Percentiles rank a stretch among this genome's conserved stretches.
Conservation (phyloP, 768 basidiomycete species). For the Leccinum olivaceopallidum region DNA sequence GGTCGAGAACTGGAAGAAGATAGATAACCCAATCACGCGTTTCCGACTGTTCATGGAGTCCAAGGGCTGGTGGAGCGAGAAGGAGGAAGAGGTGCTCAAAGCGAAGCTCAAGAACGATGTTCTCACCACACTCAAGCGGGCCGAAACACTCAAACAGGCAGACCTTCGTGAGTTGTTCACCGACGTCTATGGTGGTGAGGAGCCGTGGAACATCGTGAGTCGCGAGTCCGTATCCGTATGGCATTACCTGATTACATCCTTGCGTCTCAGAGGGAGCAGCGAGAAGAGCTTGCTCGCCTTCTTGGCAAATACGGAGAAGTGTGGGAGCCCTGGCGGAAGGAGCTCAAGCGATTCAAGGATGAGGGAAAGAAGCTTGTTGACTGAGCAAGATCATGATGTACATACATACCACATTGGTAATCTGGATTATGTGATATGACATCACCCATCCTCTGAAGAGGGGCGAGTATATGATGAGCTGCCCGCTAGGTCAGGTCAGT, state of each 20-base stretch:
- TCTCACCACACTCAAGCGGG: constrained; percentile 73
- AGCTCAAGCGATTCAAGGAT: constrained; percentile 74
- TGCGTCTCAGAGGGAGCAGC: constrained; percentile 68
- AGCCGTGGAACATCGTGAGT: constrained; percentile 83
- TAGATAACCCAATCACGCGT: constrained; percentile 86
- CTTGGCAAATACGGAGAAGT: constrained; percentile 83
- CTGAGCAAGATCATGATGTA: constrained; percentile 14
- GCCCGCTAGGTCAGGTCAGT: not conserved
- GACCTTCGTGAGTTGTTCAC: constrained; percentile 82
- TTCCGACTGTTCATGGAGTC: constrained; percentile 86
- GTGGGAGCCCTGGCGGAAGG: constrained; percentile 85
- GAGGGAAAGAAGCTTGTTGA: constrained; percentile 60
- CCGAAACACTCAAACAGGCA: constrained; percentile 67
- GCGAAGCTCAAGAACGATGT: constrained; percentile 69
- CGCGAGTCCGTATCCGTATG: not conserved
- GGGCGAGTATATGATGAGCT: not conserved
- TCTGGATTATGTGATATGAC: constrained; percentile 15
- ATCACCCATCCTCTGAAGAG: constrained; percentile 2
- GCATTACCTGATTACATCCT: not conserved
- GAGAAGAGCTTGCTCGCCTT: constrained; percentile 70
- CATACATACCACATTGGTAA: not conserved
- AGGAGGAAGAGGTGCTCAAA: constrained; percentile 73
- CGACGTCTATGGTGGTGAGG: constrained; percentile 84
- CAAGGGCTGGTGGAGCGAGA: constrained; percentile 79
- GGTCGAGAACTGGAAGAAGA: constrained; percentile 88